These are phyloP conservation scores for Osmanthus fragrans DNA, from an alignment of 257 asterid species.

Conservation along the genomic window DNA sequence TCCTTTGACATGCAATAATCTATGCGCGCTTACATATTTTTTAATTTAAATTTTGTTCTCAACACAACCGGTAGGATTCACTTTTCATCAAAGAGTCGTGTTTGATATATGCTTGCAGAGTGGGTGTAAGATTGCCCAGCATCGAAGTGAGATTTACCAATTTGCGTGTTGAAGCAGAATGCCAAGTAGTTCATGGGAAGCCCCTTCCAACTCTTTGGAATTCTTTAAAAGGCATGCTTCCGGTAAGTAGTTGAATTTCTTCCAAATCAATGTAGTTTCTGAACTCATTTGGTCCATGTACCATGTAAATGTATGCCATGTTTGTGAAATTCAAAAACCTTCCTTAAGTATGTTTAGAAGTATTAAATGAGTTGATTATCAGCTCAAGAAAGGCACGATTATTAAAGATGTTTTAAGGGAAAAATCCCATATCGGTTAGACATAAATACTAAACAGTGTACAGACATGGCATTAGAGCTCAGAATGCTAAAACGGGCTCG, in stretches of 20 bases:
- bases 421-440: no score
- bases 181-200: conserved; percentile 43
- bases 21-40: not conserved
- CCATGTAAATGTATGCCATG: not conserved
- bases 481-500: no score
- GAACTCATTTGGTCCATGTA: not conserved
- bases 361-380: not conserved
- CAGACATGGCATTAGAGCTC: no score
- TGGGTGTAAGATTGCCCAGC: conserved; percentile 31
- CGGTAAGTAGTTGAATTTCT: conserved; percentile 19
- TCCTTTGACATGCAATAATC: not conserved
- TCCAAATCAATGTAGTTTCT: no score
- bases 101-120: conserved; percentile 22
- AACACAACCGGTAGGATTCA: not conserved
- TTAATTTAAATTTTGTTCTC: not conserved
- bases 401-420: no score
- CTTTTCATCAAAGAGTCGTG: not conserved
- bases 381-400: not conserved
- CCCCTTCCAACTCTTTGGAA: conserved; percentile 54
- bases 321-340: no score
- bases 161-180: conserved; percentile 37
- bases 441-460: no score
- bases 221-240: conserved; percentile 30
- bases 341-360: no score
- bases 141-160: conserved; percentile 37